Evolutionary conservation across 1,139 yeast species (phyloP), one percentile per base, ranked within the genome.

Genomic region (Zygosaccharomyces sapae): DNA sequence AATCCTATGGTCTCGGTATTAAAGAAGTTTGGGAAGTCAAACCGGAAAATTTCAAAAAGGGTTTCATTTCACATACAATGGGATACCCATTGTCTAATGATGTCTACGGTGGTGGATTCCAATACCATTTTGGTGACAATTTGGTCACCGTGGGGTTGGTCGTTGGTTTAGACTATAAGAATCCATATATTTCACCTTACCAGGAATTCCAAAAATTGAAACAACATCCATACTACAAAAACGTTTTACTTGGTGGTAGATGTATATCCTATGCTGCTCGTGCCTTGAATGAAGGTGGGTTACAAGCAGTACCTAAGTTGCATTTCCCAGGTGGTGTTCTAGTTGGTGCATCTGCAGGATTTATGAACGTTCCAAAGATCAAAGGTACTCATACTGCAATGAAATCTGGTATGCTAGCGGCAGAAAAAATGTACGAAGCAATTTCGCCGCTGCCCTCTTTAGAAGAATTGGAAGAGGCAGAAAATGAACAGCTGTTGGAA

Each of bases 331-430:
- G 98, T 46, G 98, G 98, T 46, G 82, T 89, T 4, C 71, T 92
- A 24, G 92, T 92, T 36, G 98, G 98, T 29, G 92, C 95, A 53
- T 73, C 94, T 45, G 98, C 98, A 6, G 98, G 98, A 0, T 90
- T 92, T 66, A 79, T 92, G 76, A 92, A 92, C 65, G 97, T 92
- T 39, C 97, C 98, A 39, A 92, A 92, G 66, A 86, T 92, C 61
- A 92, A 92, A 70, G 98, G 98, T n/a, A 84, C 97, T 0, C 98
- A 92, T 66, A 90, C 97, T 0, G 97, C 98, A 2, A 86, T 92
- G 79, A 92, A 90, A 67, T 76, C 94, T 8, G 98, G 97, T 33
- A 83, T 92, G 75, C 70, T 92, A 25, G 98, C 97, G 2, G 98
- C 97, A 1, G 97, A 92, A 60, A 66, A 78, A 22, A 85, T 89